A percentile compares a stretch with the other conserved stretches of the same genome.
These are phyloP conservation scores for Dispira parvispora DNA, from an alignment of 192 early-diverging fungal species.

Conservation along the genomic window DNA sequence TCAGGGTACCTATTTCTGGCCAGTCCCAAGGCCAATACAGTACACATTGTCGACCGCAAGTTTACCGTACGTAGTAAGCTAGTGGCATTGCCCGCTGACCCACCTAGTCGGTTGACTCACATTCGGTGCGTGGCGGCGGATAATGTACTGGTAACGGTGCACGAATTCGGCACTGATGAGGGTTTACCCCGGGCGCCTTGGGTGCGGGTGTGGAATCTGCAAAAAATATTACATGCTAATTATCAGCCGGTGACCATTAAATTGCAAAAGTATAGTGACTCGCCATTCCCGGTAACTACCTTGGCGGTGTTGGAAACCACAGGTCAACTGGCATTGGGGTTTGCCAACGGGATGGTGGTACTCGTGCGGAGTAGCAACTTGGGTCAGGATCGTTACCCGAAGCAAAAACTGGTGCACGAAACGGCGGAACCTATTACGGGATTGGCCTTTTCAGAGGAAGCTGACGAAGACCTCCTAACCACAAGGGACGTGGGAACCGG, in stretches of 20 bases:
- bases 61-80: conserved; percentile 43
- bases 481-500: neutral
- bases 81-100: conserved; percentile 28
- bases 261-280: conserved; percentile 19
- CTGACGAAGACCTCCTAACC: conserved; percentile 5
- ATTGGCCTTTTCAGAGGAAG: conserved; percentile 20
- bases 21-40: conserved; percentile 8
- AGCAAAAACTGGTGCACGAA: conserved; percentile 71
- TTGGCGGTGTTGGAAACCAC: conserved; percentile 36
- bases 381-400: conserved; percentile 40
- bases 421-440: conserved; percentile 75
- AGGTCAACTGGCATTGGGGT: conserved; percentile 78
- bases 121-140: conserved; percentile 61
- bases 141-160: conserved; percentile 64
- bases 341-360: conserved; percentile 82
- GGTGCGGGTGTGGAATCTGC: conserved; percentile 26
- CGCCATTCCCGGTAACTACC: conserved; percentile 25
- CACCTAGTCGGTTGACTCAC: conserved; percentile 57
- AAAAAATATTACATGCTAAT: conserved; percentile 19
- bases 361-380: conserved; percentile 62
- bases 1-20: conserved; percentile 1
- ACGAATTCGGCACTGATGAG: conserved; percentile 15
- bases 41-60: conserved; percentile 48
- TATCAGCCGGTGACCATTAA: conserved; percentile 21
- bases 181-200: conserved; percentile 13